phyloP scores from a whole-genome alignment of 2,329 filamentous ascomycete species.

The Fusarium mundagurra region DNA sequence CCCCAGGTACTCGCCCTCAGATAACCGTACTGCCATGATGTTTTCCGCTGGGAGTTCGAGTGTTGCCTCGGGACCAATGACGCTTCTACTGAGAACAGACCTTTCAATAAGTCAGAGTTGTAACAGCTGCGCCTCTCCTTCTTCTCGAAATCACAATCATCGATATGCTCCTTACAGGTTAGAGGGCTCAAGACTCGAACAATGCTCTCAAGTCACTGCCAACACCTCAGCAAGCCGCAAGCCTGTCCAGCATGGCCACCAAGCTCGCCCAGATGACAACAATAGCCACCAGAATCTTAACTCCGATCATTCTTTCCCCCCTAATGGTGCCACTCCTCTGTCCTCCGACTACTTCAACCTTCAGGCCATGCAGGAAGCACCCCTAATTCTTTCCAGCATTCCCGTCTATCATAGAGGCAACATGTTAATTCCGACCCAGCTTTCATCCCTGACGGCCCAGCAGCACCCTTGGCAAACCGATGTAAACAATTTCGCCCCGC shows the following conservation, averaged over 20 bases:
- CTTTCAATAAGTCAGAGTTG: slow-evolving; percentile 72
- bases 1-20: slow-evolving; percentile 73
- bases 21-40: slow-evolving; percentile 75
- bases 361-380: slow-evolving; percentile 64
- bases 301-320: slow-evolving; percentile 52
- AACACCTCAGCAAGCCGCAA: slow-evolving; percentile 65
- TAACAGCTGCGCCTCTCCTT: slow-evolving; percentile 73
- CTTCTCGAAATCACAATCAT: slow-evolving; percentile 66
- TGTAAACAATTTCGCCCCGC: slow-evolving; percentile 65
- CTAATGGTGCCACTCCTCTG: slow-evolving; percentile 56
- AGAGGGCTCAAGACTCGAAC: slow-evolving; percentile 73
- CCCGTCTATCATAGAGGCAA: slow-evolving; percentile 63
- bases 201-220: slow-evolving; percentile 83
- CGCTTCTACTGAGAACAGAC: slow-evolving; percentile 68
- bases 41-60: slow-evolving; percentile 77
- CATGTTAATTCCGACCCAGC: slow-evolving; percentile 63
- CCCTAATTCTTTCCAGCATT: slow-evolving; percentile 63
- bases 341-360: slow-evolving; percentile 65
- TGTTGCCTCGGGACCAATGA: slow-evolving; percentile 74
- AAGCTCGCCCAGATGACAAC: slow-evolving; percentile 68
- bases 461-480: slow-evolving; percentile 60
- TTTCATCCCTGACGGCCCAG: slow-evolving; percentile 62
- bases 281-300: slow-evolving; percentile 64
- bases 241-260: slow-evolving; percentile 69
- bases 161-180: slow-evolving; percentile 77